Conservation (phyloP, 2,329 filamentous ascomycete genomes). For the Aspergillus arachidicola region DNA sequence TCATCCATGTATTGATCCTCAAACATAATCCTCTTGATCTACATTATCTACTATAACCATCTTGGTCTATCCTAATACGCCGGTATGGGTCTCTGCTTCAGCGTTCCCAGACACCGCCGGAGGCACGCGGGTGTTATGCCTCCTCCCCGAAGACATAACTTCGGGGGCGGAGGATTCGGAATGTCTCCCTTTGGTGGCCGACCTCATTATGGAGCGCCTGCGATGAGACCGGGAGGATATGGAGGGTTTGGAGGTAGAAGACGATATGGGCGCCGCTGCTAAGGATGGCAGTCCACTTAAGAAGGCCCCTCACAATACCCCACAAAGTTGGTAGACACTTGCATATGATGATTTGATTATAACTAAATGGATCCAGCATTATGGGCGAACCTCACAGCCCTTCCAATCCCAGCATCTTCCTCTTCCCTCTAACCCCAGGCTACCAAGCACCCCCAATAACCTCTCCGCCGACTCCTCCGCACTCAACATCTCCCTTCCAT, state of each 20-base stretch:
- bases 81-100: not conserved
- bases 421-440: constrained; percentile 52
- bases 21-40: not conserved
- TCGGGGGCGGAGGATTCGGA: no score
- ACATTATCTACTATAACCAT: not conserved
- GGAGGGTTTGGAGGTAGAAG: not conserved
- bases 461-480: constrained; percentile 67
- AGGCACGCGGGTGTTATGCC: not conserved
- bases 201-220: not conserved
- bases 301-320: no score
- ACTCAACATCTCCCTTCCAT: constrained; percentile 67
- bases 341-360: not conserved
- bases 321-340: not conserved
- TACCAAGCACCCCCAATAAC: constrained; percentile 61
- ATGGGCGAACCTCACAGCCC: constrained; percentile 53
- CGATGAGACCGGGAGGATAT: not conserved
- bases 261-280: not conserved
- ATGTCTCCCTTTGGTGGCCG: no score
- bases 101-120: no score
- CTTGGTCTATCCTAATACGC: not conserved
- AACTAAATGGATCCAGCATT: not conserved
- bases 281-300: not conserved
- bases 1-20: not conserved
- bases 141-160: not conserved
- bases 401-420: constrained; percentile 72